Evolutionary conservation across 208 protist species (phyloP), one percentile per base, ranked within the genome.

Genomic region (Trichomonas tenax): DNA sequence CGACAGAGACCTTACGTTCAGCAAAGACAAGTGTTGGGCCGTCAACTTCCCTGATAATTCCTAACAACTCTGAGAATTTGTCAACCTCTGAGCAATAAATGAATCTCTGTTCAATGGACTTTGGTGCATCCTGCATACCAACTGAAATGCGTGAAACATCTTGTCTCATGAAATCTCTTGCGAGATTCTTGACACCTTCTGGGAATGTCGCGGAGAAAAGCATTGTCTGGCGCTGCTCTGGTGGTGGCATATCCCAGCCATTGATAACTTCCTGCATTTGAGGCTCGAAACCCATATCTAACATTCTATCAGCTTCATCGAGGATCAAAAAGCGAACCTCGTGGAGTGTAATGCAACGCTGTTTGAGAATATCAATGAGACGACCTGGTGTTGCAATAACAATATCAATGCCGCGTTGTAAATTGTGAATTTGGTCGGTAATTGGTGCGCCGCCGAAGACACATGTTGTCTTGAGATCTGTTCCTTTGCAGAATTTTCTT

Each of bases 181-280:
- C 99, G 26, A 99, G 98, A 96, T 97, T 97, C 98, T 99, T 99
- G 96, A 99, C 99, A 96, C 99, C 98, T 34, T 98, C 97, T 36
- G 99, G 99, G 98, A 99, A 99, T 82, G 99, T 99, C 21, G 99
- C 99, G 40, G 98, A 99, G 97, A 99, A 99, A 98, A 99, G 99
- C 11, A 99, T 97, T 31, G 99, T 99, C 96, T 99, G 99, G 84
- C 99, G 98, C 0, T 97, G 51, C 26, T 96, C 93, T 4, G 95
- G 36, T 3, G 58, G 10, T 17, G 86, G 86, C 88, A 95, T 88
- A 41, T 93, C 86, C 11, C 41, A 93, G 0, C 36, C 96, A 14
- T 88, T 51, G 89, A 97, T 96, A 46, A 97, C 96, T 23, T 72
- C 21, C 0, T 96, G 63, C 23, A 97, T 97, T 63, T 97, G 96